phyloP scores from a whole-genome alignment of 805 yeast genomes.

The Ogataea paraovalis region DNA sequence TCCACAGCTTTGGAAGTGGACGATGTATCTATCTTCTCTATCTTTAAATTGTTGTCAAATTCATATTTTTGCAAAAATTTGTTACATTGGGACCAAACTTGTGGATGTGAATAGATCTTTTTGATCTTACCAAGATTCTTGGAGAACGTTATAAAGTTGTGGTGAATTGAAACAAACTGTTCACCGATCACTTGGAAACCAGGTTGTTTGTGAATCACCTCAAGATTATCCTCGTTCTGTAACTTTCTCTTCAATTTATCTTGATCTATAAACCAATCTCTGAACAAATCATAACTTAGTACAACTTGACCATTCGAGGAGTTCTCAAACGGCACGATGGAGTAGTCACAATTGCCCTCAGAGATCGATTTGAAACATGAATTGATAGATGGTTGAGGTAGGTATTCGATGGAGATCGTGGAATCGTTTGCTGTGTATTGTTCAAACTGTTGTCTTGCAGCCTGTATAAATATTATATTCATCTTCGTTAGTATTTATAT shows the following conservation, averaged over 20 bases:
- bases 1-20: slow-evolving; percentile 89
- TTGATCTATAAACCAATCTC: slow-evolving; percentile 53
- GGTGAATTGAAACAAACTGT: slow-evolving; percentile 78
- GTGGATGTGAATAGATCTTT: slow-evolving; percentile 87
- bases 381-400: slow-evolving; percentile 41
- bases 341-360: slow-evolving; percentile 49
- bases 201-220: slow-evolving; percentile 21
- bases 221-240: neutral
- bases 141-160: slow-evolving; percentile 58
- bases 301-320: slow-evolving; percentile 94
- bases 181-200: slow-evolving; percentile 62
- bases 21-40: slow-evolving; percentile 56
- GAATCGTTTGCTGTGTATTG: slow-evolving; percentile 12
- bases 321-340: slow-evolving; percentile 88
- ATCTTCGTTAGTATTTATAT: no score
- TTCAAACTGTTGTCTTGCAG: slow-evolving; percentile 42
- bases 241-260: slow-evolving; percentile 10
- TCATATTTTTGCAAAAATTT: slow-evolving; percentile 44
- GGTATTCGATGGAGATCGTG: slow-evolving; percentile 20
- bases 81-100: slow-evolving; percentile 93
- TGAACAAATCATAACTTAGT: slow-evolving; percentile 73
- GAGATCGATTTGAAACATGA: slow-evolving; percentile 60
- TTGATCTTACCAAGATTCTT: slow-evolving; percentile 41
- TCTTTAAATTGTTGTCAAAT: slow-evolving; percentile 29
- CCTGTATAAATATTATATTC: slow-evolving; percentile 28